These are phyloP conservation scores for Keqinozyma sinolaborantium DNA, from an alignment of 1,139 yeast genomes.

Conservation along the genomic window DNA sequence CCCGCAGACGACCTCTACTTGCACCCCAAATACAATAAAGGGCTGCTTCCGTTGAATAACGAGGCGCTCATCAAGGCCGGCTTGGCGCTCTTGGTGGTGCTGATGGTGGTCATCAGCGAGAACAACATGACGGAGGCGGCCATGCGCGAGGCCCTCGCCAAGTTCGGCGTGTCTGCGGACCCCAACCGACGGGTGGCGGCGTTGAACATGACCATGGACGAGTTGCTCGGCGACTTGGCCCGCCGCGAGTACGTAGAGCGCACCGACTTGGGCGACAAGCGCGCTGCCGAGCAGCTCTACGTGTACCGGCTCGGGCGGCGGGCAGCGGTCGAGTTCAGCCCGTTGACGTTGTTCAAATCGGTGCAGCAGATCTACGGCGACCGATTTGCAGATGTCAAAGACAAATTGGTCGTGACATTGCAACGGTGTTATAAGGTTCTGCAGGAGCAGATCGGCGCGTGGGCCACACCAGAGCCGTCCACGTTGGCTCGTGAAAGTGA, in stretches of 20 bases:
- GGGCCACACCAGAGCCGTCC: neutral
- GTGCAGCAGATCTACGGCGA: conserved; percentile 26
- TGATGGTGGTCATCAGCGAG: conserved; percentile 29
- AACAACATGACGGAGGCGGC: conserved; percentile 29
- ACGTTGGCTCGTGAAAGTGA: too few species aligned
- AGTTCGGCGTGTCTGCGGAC: conserved; percentile 28
- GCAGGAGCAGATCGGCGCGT: conserved; percentile 5
- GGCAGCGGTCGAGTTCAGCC: conserved; percentile 31
- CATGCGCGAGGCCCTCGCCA: conserved; percentile 17
- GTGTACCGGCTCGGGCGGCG: conserved; percentile 33
- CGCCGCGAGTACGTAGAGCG: conserved; percentile 28
- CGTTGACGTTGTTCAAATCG: conserved; percentile 24
- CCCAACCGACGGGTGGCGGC: conserved; percentile 19
- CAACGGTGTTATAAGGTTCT: conserved; percentile 19
- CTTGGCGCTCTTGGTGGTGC: conserved; percentile 20
- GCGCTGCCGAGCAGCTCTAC: conserved; percentile 6
- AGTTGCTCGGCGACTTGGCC: conserved; percentile 27
- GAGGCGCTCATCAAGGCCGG: conserved; percentile 30
- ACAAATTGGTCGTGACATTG: conserved; percentile 23
- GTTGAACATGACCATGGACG: conserved; percentile 19
- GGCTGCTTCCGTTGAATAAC: conserved; percentile 12
- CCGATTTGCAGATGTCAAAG: conserved; percentile 19
- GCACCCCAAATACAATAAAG: conserved; percentile 13
- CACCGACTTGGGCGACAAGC: neutral
- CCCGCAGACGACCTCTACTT: conserved; percentile 11